phyloP scores from a whole-genome alignment of 2,329 filamentous ascomycete species.

The Epichloe gansuensis region DNA sequence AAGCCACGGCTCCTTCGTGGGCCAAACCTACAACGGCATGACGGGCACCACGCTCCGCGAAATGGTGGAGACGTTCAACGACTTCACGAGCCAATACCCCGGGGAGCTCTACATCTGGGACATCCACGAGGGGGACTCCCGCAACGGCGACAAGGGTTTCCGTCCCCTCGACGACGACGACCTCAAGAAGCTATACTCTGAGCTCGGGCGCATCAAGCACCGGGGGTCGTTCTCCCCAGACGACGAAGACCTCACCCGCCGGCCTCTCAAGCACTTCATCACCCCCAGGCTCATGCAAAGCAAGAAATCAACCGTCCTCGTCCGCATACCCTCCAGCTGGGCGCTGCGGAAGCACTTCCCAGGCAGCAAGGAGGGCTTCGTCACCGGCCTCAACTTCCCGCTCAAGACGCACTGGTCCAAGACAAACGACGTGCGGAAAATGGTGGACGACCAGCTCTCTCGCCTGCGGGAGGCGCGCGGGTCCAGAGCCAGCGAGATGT shows the following conservation, averaged over 20 bases:
- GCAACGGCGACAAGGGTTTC: neutral
- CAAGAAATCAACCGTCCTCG: constrained; percentile 14
- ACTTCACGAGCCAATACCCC: constrained; percentile 16
- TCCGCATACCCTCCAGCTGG: constrained; percentile 16
- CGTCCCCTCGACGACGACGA: constrained; percentile 1
- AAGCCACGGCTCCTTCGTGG: constrained; percentile 10
- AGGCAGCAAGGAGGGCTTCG: constrained; percentile 16
- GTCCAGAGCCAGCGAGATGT: constrained; percentile 8
- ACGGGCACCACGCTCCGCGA: constrained; percentile 14
- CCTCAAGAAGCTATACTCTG: constrained; percentile 9
- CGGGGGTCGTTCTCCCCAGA: constrained; percentile 10
- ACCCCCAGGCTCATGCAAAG: neutral
- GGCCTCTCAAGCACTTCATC: constrained; percentile 16
- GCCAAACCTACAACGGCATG: constrained; percentile 12
- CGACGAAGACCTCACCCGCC: constrained; percentile 13
- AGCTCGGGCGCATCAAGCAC: constrained; percentile 13
- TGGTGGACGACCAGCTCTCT: constrained; percentile 13
- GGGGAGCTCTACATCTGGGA: constrained; percentile 23
- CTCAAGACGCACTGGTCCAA: constrained; percentile 13
- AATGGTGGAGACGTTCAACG: constrained; percentile 18
- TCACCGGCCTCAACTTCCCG: constrained; percentile 15
- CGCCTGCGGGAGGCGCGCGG: constrained; percentile 8
- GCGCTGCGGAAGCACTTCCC: constrained; percentile 10
- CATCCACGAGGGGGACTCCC: constrained; percentile 10
- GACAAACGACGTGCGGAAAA: neutral